Conservation (phyloP, 345 rosid species). For the Eutrema yunnanense region DNA sequence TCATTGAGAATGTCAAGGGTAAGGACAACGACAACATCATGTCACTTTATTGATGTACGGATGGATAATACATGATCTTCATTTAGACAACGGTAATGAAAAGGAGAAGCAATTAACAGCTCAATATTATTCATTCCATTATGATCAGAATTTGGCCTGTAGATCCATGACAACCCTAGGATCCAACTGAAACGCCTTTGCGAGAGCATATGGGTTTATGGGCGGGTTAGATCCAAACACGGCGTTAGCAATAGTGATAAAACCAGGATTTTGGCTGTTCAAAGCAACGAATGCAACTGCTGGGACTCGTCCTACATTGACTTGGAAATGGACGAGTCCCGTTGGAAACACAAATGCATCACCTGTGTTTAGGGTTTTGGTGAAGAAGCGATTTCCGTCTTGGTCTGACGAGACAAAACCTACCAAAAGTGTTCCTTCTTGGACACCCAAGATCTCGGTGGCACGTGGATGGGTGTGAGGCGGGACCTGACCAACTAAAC, state of each 20-base stretch:
- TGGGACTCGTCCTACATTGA: not conserved
- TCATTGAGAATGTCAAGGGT: no score
- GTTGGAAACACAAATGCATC: constrained; percentile 16
- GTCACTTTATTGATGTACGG: no score
- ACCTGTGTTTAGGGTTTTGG: not conserved
- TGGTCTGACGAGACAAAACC: constrained; percentile 13
- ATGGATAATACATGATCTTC: no score
- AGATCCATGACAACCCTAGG: not conserved
- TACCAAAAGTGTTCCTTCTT: not conserved
- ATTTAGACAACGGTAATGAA: no score
- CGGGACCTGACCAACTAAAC: no score
- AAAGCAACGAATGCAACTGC: not conserved
- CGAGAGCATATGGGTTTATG: not conserved
- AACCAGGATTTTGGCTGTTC: not conserved
- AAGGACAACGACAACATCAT: no score
- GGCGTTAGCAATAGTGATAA: not conserved
- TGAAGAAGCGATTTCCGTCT: not conserved
- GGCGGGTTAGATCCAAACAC: not conserved
- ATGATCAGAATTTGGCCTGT: no score
- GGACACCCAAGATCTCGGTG: no score
- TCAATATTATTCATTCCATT: no score
- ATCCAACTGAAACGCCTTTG: not conserved
- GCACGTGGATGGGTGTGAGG: no score
- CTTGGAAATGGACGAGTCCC: constrained; percentile 18
- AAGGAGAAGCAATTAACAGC: no score